These are phyloP conservation scores for Lineolata rhizophorae DNA, from an alignment of 495 filamentous ascomycete genomes.

Conservation along the genomic window DNA sequence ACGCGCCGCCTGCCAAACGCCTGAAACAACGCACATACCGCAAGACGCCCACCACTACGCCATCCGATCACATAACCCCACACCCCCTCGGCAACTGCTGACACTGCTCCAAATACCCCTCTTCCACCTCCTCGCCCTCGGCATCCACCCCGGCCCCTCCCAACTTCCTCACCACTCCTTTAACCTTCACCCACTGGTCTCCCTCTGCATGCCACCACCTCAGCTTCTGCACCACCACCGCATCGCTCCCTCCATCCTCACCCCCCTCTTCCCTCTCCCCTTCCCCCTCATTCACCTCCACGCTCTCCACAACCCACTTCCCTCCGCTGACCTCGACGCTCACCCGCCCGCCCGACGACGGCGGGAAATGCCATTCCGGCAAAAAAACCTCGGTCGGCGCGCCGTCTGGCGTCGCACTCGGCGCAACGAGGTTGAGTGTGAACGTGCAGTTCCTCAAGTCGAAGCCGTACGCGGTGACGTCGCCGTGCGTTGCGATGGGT, in stretches of 20 bases:
- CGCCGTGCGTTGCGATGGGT: conserved; percentile 52
- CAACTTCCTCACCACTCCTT: conserved; percentile 43
- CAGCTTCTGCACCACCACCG: conserved; percentile 42
- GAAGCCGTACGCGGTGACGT: conserved; percentile 46
- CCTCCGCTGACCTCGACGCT: conserved; percentile 58
- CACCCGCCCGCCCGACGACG: conserved; percentile 30
- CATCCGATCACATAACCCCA: conserved; percentile 26
- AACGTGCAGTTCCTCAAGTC: conserved; percentile 27
- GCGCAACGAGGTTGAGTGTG: conserved; percentile 12
- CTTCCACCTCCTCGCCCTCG: conserved; percentile 29
- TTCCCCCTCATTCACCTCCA: conserved; percentile 38
- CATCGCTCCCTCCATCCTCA: conserved; percentile 47
- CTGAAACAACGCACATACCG: too few species aligned
- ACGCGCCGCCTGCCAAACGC: too few species aligned
- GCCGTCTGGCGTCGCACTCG: conserved; percentile 24
- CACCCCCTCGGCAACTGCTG: conserved; percentile 21
- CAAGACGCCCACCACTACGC: too few species aligned
- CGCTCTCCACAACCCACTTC: conserved; percentile 64
- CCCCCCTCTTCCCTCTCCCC: conserved; percentile 81
- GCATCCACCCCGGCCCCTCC: conserved; percentile 11
- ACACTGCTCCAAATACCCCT: conserved; percentile 34
- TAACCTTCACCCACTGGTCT: conserved; percentile 56
- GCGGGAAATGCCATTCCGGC: conserved; percentile 85
- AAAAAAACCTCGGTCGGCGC: conserved; percentile 67
- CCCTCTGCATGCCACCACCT: conserved; percentile 84